These are phyloP conservation scores for Russula brevipes DNA, from an alignment of 768 basidiomycete genomes.

Conservation along the genomic window DNA sequence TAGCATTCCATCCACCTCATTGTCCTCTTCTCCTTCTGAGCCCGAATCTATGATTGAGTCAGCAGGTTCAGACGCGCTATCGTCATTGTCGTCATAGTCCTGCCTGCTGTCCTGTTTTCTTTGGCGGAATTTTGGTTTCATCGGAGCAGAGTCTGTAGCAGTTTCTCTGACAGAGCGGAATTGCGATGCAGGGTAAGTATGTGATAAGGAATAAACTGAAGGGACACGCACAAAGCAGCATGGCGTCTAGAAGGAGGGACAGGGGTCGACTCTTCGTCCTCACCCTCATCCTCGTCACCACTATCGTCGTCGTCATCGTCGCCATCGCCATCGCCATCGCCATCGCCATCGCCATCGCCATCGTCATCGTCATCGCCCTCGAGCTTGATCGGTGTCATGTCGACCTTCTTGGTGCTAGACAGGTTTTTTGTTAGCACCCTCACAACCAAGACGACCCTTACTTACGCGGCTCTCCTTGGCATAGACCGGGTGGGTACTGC, in stretches of 20 bases:
- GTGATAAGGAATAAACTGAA: neutral
- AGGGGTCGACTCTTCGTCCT: constrained; percentile 22
- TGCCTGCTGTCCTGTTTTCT: neutral
- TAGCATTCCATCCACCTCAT: constrained; percentile 24
- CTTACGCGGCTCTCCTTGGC: constrained; percentile 59
- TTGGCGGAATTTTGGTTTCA: neutral
- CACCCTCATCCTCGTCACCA: constrained; percentile 12
- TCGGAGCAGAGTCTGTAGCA: neutral
- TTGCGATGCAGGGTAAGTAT: neutral
- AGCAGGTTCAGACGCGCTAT: constrained; percentile 3
- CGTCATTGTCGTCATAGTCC: neutral
- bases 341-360: constrained; percentile 27
- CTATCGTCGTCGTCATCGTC: constrained; percentile 21
- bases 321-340: constrained; percentile 29
- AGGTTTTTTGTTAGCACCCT: constrained; percentile 32
- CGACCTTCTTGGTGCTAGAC: constrained; percentile 23
- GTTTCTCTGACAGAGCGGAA: neutral
- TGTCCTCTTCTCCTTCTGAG: constrained; percentile 19
- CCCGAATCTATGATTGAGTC: constrained; percentile 26
- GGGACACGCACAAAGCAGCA: neutral
- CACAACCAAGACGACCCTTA: constrained; percentile 29
- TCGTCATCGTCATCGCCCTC: constrained; percentile 36
- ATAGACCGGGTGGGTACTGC: constrained; percentile 46
- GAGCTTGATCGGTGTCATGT: constrained; percentile 25
- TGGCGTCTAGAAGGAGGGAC: constrained; percentile 19